These are phyloP conservation scores for Heterococcus sp. DNA, from an alignment of 108 stramenopile genomes.

Conservation along the genomic window DNA sequence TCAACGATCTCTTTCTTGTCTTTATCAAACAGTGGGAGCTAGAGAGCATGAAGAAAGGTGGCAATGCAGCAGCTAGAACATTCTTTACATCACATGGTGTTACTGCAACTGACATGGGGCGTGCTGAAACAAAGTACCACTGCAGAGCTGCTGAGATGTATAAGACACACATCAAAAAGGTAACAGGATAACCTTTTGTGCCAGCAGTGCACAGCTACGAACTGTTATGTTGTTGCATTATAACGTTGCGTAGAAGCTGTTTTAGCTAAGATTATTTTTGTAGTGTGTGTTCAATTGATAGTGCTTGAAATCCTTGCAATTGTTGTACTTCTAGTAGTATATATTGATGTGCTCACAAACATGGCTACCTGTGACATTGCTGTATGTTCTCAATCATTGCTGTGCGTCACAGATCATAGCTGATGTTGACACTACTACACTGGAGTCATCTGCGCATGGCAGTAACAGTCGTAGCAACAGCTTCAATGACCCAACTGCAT, in stretches of 20 bases:
- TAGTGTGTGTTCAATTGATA: background rate
- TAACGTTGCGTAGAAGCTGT: background rate
- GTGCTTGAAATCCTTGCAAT: background rate
- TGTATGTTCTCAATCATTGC: too few relatives aligned
- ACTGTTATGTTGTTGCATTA: background rate
- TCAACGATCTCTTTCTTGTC: too few relatives aligned
- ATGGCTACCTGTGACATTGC: background rate
- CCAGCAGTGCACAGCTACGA: background rate
- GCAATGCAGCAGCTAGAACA: conserved; percentile 53
- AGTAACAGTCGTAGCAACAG: too few relatives aligned
- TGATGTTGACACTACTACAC: too few relatives aligned
- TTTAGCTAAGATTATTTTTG: background rate
- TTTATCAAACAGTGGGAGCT: conserved; percentile 41
- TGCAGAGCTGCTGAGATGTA: conserved; percentile 51
- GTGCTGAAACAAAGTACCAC: conserved; percentile 54
- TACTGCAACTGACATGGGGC: conserved; percentile 43
- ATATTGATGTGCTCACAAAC: too few relatives aligned
- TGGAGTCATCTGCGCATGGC: too few relatives aligned
- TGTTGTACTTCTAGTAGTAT: background rate
- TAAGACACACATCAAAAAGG: conserved; percentile 40
- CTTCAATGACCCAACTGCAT: too few relatives aligned
- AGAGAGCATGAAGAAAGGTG: conserved; percentile 57
- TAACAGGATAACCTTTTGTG: conserved; percentile 4
- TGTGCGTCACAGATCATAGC: too few relatives aligned
- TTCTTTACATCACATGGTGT: conserved; percentile 61